These are phyloP conservation scores for Diospyros kaki DNA, from an alignment of 148 eudicot species.

Conservation along the genomic window DNA sequence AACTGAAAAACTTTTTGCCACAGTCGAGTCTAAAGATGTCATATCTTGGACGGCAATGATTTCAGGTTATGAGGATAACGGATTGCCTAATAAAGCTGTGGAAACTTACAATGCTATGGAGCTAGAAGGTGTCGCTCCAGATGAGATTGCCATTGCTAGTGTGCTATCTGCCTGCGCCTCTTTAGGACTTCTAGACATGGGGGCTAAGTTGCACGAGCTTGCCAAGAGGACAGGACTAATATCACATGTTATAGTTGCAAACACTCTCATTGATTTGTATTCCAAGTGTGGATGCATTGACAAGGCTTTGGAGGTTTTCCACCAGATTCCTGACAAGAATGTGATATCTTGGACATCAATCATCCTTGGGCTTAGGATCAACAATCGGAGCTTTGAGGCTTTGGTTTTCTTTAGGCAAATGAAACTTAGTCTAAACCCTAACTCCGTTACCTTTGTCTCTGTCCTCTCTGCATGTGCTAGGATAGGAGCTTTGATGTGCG, in stretches of 20 bases:
- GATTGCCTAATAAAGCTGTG: constrained; percentile 37
- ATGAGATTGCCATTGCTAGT: constrained; percentile 50
- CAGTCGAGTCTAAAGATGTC: constrained; percentile 53
- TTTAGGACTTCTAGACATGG: constrained; percentile 33
- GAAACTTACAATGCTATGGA: constrained; percentile 45
- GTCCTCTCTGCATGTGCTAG: constrained; percentile 23
- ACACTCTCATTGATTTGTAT: constrained; percentile 64
- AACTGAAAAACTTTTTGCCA: constrained; percentile 40
- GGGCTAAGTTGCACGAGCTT: constrained; percentile 54
- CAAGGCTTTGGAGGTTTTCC: constrained; percentile 43
- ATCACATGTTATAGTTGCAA: constrained; percentile 44
- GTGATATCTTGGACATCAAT: constrained; percentile 38
- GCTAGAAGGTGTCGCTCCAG: constrained; percentile 44
- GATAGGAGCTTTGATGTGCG: constrained; percentile 59
- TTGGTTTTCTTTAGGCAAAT: no score
- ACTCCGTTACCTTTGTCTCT: no score
- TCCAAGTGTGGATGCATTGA: constrained; percentile 56
- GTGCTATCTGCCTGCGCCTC: constrained; percentile 52
- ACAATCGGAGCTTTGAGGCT: no score
- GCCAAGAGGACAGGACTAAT: constrained; percentile 40
- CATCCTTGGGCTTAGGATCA: no score
- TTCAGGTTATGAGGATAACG: constrained; percentile 53
- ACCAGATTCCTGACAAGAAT: constrained; percentile 26
- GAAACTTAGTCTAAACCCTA: no score
- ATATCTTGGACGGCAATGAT: constrained; percentile 79